Evolutionary conservation across 306 rosid genomes (phyloP), one percentile per base, ranked within the genome.

Genomic region (Arachis stenosperma): DNA sequence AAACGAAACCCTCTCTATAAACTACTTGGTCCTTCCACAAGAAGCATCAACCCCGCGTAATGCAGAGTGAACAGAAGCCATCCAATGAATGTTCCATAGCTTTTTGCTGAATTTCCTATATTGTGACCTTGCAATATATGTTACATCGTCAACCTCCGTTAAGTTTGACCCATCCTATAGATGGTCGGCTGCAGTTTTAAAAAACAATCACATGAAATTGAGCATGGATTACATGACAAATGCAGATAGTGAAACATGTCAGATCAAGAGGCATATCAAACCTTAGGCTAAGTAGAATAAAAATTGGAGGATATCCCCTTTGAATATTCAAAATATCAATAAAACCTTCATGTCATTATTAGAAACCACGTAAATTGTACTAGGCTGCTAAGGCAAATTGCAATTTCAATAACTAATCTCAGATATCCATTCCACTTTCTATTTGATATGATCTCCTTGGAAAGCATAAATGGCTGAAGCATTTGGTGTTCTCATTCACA

Each of bases 1-100:
- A 22, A 71, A 47, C 73, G 65, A 5, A 62, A 70, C 52, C 51
- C 10, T 57, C 57, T 58, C 65, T 30, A 69, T 58, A 72, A 57
- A 48, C 48, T 37, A 61, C 42, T 9, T 9, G 56, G 39, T 78
- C 57, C 27, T 29, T 71, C 51, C 69, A 71, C 56, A 22, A 63
- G 65, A 47, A 65, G 56, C 60, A 9, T 10, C 44, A 68, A 65
- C 57, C 63, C 63, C 22, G 55, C 44, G 52, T 74, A 50, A 39
- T 57, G 58, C 51, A 48, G 36, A 6, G 55, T 33, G 60, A 61
- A 65, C 36, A 72, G 74, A 57, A 65, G 42, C 58, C 55, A 54
- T 40, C 22, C 14, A 47, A 9, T 55, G 61, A 55, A 55, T 22
- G 39, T 29, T 55, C 61, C 61, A 8, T 15, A 55, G 61, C 8